phyloP scores from a whole-genome alignment of 2,329 filamentous ascomycete genomes.

The Beauveria pseudobassiana region DNA sequence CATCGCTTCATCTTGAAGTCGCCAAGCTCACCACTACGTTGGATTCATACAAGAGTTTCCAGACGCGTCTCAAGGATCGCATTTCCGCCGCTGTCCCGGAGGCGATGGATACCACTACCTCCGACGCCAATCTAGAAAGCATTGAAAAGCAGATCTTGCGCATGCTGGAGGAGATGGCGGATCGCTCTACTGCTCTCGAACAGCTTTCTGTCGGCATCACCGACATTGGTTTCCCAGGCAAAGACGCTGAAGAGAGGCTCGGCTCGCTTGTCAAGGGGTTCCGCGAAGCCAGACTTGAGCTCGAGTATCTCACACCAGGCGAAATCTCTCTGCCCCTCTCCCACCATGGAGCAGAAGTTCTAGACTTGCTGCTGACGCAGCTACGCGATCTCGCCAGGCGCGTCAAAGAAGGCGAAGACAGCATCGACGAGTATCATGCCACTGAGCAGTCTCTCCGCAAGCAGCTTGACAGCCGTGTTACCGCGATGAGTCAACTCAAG shows the following conservation, averaged over 20 bases:
- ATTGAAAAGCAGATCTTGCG: constrained; percentile 36
- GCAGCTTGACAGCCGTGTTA: constrained; percentile 47
- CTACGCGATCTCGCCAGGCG: constrained; percentile 42
- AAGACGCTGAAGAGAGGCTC: constrained; percentile 42
- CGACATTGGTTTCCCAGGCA: constrained; percentile 43
- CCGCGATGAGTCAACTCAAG: constrained; percentile 41
- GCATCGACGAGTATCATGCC: constrained; percentile 53
- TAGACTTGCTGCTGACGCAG: constrained; percentile 45
- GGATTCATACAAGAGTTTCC: constrained; percentile 38
- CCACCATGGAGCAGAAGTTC: constrained; percentile 45
- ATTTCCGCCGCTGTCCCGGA: constrained; percentile 20
- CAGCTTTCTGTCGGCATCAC: constrained; percentile 38
- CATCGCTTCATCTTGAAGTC: constrained; percentile 41
- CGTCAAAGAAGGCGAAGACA: constrained; percentile 41
- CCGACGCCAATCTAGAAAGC: constrained; percentile 16
- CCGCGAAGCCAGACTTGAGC: constrained; percentile 49
- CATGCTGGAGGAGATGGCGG: constrained; percentile 38
- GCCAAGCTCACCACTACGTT: constrained; percentile 39
- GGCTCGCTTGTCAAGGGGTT: constrained; percentile 40
- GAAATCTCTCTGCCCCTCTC: constrained; percentile 47
- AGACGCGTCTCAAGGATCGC: constrained; percentile 29
- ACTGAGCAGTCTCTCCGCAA: constrained; percentile 48
- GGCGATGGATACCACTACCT: constrained; percentile 7
- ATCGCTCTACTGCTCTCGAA: constrained; percentile 39
- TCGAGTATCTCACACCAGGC: constrained; percentile 55